Evolutionary conservation across 164 flowering plant species (phyloP), one percentile per base, ranked within the genome.

Genomic region (Magnolia officinalis): DNA sequence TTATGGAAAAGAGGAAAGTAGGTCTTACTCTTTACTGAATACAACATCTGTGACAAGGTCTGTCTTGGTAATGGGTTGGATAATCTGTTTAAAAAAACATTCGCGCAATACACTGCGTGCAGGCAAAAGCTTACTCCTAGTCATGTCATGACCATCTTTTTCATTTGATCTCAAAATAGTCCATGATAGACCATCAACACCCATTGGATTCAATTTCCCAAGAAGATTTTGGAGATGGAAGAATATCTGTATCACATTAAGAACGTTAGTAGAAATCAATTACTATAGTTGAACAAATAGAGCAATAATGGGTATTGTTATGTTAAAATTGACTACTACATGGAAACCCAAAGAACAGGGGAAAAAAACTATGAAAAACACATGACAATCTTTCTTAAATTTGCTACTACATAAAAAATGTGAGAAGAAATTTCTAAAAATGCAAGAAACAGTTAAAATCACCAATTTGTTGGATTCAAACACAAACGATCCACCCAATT

Each of bases 101-200:
- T 55, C 61, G 3, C 18, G 61, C 10, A 55, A 11, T 9, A 55
- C 3, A 55, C 13, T 9, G 10, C 61, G 18, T 8, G 4, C 13
- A 55, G 11, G 13, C 19, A 0, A 2, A 9, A 55, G 61, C 18
- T 16, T 9, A 11, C 10, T 2, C 61, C 10, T 55, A 19, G 77
- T 37, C 69, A 78, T 51, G 20, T 74, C 71, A 74, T 8, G 6
- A 52, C 16, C 59, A 23, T 83, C 86, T 59, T 77, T 71, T 72
- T 80, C 61, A 21, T 18, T 73, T 59, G 83, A 71, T 75, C 88
- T 89, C 76, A 91, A 70, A 50, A 93, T 75, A 50, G 89, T 90
- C 95, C 94, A 91, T 37, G 94, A 86, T 61, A 95, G 77, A 70
- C 84, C 80, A 80, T 87, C 81, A 2, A 6, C 75, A 65, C 88